A percentile compares a stretch with the other conserved stretches of the same genome.
Conservation (phyloP, 2,329 filamentous ascomycete genomes). For the Colletotrichum camelliae region DNA sequence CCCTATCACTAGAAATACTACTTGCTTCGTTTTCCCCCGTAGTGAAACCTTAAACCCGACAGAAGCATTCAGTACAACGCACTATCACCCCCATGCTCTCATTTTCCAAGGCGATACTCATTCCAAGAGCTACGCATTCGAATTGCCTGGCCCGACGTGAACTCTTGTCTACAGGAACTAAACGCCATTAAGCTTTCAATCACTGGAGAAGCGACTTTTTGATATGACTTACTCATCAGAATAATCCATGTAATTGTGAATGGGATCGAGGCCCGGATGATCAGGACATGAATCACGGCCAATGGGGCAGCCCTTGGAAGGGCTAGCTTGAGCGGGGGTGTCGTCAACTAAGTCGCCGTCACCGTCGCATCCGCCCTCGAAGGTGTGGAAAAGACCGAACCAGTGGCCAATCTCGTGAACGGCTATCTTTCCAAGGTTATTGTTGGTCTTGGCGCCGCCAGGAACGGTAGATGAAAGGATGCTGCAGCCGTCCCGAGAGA, state of each 20-base stretch:
- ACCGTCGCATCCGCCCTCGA: conserved; percentile 44
- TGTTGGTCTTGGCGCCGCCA: conserved; percentile 39
- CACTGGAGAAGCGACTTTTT: neutral
- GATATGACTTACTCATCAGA: conserved; percentile 41
- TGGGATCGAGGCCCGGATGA: conserved; percentile 36
- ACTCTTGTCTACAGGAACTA: conserved; percentile 49
- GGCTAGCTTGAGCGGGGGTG: conserved; percentile 41
- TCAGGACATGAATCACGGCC: conserved; percentile 39
- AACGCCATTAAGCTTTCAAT: conserved; percentile 24
- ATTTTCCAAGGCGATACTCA: conserved; percentile 32
- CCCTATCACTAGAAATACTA: no score
- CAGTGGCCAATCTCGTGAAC: conserved; percentile 54
- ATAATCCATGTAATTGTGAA: conserved; percentile 46
- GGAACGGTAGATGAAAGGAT: conserved; percentile 41
- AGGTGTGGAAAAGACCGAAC: conserved; percentile 54
- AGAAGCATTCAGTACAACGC: neutral
- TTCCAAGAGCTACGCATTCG: conserved; percentile 46
- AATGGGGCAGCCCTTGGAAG: conserved; percentile 39
- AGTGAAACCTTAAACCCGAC: no score
- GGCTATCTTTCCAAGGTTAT: conserved; percentile 36
- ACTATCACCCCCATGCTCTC: no score
- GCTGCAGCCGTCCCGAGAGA: conserved; percentile 44
- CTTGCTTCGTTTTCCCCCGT: no score
- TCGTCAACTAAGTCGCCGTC: conserved; percentile 44
- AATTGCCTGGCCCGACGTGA: conserved; percentile 45